Evolutionary conservation across 345 rosid genomes (phyloP).

Genomic region (Citrus glauca): DNA sequence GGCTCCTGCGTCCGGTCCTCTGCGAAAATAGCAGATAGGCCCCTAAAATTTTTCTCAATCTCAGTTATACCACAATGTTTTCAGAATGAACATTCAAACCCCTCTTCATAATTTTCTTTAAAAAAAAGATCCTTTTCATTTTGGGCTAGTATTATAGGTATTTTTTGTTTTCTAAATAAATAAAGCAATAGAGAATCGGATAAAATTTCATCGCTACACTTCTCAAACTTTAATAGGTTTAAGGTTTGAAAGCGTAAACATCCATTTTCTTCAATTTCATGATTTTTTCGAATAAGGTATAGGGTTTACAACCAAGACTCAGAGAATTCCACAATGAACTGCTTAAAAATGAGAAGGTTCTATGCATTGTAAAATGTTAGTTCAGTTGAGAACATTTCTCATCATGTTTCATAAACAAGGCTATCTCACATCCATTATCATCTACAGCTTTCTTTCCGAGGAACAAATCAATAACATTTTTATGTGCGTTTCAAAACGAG

Average conservation of each 20-base stretch:
- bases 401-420: background rate
- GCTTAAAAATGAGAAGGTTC: background rate
- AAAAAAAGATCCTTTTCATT: background rate
- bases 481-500: background rate
- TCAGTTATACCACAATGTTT: too few species aligned
- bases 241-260: background rate
- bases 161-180: too few species aligned
- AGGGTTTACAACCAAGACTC: background rate
- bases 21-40: accelerated
- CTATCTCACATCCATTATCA: background rate
- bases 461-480: background rate
- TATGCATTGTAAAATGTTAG: background rate
- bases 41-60: background rate
- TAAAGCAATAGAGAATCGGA: background rate
- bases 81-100: background rate
- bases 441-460: background rate
- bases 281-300: background rate
- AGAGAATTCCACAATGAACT: background rate
- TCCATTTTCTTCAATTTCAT: background rate
- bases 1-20: background rate
- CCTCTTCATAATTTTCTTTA: background rate
- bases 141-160: background rate
- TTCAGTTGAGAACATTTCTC: background rate
- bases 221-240: too few species aligned
- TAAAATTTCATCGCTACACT: background rate